These are phyloP conservation scores for Boletus vinaceobasis DNA, from an alignment of 768 basidiomycete species.

Conservation along the genomic window DNA sequence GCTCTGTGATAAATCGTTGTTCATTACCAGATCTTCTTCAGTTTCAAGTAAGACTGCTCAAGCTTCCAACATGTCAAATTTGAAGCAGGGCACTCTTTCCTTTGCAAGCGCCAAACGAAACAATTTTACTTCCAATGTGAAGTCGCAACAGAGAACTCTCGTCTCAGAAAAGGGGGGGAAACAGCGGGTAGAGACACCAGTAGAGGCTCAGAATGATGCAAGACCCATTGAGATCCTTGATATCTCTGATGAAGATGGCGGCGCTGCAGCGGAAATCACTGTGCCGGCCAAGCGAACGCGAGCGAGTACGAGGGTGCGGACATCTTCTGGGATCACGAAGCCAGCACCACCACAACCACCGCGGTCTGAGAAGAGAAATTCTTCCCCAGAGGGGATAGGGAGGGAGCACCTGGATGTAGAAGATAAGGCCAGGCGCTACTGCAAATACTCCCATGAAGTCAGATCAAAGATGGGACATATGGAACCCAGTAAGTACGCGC, in stretches of 20 bases:
- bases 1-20: background rate
- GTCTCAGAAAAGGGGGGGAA: slow-evolving; percentile 9
- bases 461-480: slow-evolving; percentile 52
- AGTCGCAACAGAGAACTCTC: slow-evolving; percentile 12
- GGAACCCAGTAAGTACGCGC: slow-evolving; percentile 50
- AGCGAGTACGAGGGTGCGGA: slow-evolving; percentile 21
- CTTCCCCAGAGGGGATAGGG: slow-evolving; percentile 10
- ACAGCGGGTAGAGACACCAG: background rate
- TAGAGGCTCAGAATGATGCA: background rate
- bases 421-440: slow-evolving; percentile 50
- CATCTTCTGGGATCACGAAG: slow-evolving; percentile 3
- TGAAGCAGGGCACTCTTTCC: slow-evolving; percentile 45
- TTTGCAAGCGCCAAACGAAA: slow-evolving; percentile 49
- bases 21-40: background rate
- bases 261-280: background rate
- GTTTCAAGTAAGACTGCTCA: background rate
- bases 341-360: background rate
- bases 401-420: slow-evolving; percentile 38
- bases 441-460: slow-evolving; percentile 45
- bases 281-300: slow-evolving; percentile 24
- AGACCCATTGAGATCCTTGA: slow-evolving; percentile 4
- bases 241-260: slow-evolving; percentile 19
- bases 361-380: slow-evolving; percentile 5
- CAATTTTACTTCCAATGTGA: slow-evolving; percentile 22
- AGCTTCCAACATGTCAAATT: slow-evolving; percentile 6